Evolutionary conservation across 352 stramenopile genomes (phyloP).

Genomic region (Phytophthora fragariaefolia): DNA sequence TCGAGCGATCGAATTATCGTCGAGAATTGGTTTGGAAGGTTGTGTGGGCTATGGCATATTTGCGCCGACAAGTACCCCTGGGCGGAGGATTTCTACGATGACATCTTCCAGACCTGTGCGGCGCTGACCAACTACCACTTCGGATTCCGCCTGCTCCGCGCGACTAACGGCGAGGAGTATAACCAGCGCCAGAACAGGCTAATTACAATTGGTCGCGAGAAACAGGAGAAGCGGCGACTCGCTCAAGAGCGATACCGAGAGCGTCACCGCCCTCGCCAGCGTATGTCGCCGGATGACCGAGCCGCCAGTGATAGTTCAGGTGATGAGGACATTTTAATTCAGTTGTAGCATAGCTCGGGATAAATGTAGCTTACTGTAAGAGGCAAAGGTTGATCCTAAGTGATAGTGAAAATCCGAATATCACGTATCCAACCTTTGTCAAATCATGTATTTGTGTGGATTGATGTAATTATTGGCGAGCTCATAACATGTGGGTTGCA

Average conservation of each 20-base stretch:
- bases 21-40: conserved; percentile 11
- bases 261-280: background rate
- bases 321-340: background rate
- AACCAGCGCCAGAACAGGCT: background rate
- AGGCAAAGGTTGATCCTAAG: background rate
- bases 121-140: conserved; percentile 1
- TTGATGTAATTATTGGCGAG: background rate
- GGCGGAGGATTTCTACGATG: background rate
- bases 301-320: background rate
- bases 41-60: conserved; percentile 4
- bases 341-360: conserved; percentile 6
- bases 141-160: background rate
- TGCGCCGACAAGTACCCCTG: conserved; percentile 3
- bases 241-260: background rate
- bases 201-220: background rate
- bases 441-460: conserved; percentile 1
- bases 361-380: background rate
- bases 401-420: background rate
- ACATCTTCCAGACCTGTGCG: conserved; percentile 1
- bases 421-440: background rate
- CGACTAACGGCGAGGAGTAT: background rate
- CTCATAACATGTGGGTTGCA: conserved; percentile 1
- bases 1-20: conserved; percentile 13
- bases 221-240: background rate
- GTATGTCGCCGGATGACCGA: background rate